These are phyloP conservation scores for Neurospora sp. DNA, from an alignment of 495 filamentous ascomycete genomes.

Conservation along the genomic window DNA sequence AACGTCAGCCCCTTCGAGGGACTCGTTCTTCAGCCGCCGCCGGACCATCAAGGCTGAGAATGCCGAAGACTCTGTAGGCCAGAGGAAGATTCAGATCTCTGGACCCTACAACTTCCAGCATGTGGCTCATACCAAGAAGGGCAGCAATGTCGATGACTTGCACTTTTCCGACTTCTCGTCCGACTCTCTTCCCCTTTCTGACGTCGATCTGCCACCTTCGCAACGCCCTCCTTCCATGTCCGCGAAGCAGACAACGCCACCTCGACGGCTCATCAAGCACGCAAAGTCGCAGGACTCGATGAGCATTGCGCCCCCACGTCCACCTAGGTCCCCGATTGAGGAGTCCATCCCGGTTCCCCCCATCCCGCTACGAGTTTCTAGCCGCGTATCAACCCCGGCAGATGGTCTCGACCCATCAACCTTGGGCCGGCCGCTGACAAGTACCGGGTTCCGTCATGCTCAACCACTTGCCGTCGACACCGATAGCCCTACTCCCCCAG, in stretches of 20 bases:
- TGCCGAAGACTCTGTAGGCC: constrained; percentile 14
- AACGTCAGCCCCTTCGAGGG: constrained; percentile 16
- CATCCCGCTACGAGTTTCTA: constrained; percentile 37
- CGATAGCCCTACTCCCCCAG: constrained; percentile 18
- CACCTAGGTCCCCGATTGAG: constrained; percentile 36
- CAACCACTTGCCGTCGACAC: constrained; percentile 21
- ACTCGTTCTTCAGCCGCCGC: constrained; percentile 36
- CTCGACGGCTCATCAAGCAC: constrained; percentile 27
- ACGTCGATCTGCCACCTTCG: constrained; percentile 14
- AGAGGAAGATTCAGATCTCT: constrained; percentile 51
- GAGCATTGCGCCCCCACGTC: constrained; percentile 35
- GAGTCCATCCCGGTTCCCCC: constrained; percentile 17
- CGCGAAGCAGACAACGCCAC: constrained; percentile 13
- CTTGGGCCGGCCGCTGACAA: constrained; percentile 31
- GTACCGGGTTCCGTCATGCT: constrained; percentile 30
- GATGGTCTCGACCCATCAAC: constrained; percentile 28
- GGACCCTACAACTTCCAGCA: constrained; percentile 85
- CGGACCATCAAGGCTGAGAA: constrained; percentile 24
- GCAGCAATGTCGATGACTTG: constrained; percentile 54
- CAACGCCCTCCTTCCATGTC: constrained; percentile 13
- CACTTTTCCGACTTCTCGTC: constrained; percentile 54
- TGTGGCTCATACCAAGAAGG: constrained; percentile 64
- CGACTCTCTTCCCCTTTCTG: constrained; percentile 31
- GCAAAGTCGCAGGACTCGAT: constrained; percentile 40
- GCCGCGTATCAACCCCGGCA: constrained; percentile 33